Conservation (phyloP, 179 eudicot genomes). For the Amaranthus tricolor region DNA sequence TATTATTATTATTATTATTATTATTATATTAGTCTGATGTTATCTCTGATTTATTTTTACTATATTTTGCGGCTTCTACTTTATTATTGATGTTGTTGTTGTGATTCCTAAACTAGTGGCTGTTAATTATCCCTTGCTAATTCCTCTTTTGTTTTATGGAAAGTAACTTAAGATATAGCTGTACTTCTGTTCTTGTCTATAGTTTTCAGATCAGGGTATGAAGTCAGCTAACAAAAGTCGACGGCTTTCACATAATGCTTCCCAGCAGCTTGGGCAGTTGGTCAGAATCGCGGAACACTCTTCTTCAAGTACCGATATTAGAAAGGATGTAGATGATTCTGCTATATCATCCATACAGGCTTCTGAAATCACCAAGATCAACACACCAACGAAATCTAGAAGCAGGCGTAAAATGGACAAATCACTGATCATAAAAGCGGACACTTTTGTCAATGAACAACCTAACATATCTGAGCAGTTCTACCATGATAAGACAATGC, state of each 20-base stretch:
- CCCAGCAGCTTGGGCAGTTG: constrained; percentile 47
- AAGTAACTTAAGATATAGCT: not conserved
- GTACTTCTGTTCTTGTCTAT: constrained; percentile 22
- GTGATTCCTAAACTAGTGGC: not conserved
- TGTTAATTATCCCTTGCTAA: not conserved
- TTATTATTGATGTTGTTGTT: not conserved
- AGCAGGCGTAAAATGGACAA: constrained; percentile 69
- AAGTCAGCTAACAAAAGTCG: constrained; percentile 44
- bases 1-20: not conserved
- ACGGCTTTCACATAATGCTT: constrained; percentile 50
- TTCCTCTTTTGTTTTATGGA: constrained; percentile 3
- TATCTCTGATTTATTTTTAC: not conserved
- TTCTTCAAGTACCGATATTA: constrained; percentile 62
- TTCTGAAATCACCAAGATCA: constrained; percentile 41
- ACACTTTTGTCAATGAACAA: constrained; percentile 38
- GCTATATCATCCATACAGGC: constrained; percentile 52
- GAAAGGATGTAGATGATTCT: constrained; percentile 71
- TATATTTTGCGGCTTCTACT: not conserved
- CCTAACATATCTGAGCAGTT: constrained; percentile 34
- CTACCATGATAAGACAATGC: constrained; percentile 34
- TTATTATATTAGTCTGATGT: no score
- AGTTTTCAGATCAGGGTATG: constrained; percentile 55
- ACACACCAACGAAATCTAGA: constrained; percentile 51
- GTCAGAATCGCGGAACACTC: constrained; percentile 58
- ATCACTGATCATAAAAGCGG: constrained; percentile 38